Evolutionary conservation across 139 green algal genomes (phyloP), one percentile per base, ranked within the genome.

Genomic region (Chlamydomonas incerta): DNA sequence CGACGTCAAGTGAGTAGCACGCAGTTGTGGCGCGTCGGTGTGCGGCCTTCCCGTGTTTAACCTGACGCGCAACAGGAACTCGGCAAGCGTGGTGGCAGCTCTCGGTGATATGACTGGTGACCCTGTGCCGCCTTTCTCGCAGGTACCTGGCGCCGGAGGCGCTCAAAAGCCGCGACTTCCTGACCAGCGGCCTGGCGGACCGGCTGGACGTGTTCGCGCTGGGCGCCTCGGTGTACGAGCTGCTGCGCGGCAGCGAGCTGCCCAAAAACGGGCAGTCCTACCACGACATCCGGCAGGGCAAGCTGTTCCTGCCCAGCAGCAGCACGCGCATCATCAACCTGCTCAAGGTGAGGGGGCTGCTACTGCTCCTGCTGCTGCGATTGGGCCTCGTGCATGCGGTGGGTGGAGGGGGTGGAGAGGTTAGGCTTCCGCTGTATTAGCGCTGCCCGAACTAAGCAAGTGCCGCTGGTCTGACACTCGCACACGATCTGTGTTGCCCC

Each of bases 171-270:
- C 35, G 86, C 58, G 69, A 96, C 74, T 76, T 85, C 47, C 66
- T 76, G 47, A 87, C 84, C 37, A 62, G 72, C 28, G 47, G 57
- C 5, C 31, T 88, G 4, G 91, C 98, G 17, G 93, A 96, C 82
- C 96, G 96, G 80, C 92, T 95, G 21, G 97, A 99, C 91, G 96
- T 99, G 81, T 99, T 98, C 87, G 91, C 94, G 41, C 89, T 99
- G 63, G 97, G 97, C 0, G 91, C 92, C 33, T 96, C 93, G 0
- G 65, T 96, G 58, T 98, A 98, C 75, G 94, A 98, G 90, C 93
- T 98, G 73, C 90, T 93, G 28, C 92, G 80, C 10, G 90, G 90
- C 41, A 75, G 18, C 4, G 67, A 88, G 13, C 89, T 97, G 47
- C 95, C 95, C 17, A 83, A 74, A 37, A 86, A 90, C 81, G 90